A percentile compares a stretch with the other conserved stretches of the same genome.
Conservation (phyloP, 805 yeast genomes). For the Sugiyamaella qingdaonensis region DNA sequence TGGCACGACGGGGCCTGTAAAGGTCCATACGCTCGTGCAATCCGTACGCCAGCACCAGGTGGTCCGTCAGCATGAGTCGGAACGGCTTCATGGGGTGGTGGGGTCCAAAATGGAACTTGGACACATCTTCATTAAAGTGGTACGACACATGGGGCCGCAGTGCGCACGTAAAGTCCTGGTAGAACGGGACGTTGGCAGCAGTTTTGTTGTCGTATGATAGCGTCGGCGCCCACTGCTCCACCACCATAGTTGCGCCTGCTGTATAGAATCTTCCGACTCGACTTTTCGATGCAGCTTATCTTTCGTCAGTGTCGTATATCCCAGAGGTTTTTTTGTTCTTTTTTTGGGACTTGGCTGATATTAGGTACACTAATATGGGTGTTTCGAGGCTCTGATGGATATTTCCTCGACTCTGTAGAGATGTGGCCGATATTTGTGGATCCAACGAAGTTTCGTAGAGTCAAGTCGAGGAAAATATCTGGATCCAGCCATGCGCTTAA, state of each 20-base stretch:
- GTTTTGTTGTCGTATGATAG: slow-evolving; percentile 42
- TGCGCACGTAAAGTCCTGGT: slow-evolving; percentile 38
- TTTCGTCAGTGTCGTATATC: no score
- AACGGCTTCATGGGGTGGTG: slow-evolving; percentile 99
- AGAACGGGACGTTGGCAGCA: slow-evolving; percentile 41
- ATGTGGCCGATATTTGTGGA: not conserved
- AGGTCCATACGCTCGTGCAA: slow-evolving; percentile 87
- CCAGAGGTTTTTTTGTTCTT: no score
- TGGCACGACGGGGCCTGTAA: slow-evolving; percentile 78
- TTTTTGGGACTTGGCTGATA: no score
- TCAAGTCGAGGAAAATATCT: not conserved
- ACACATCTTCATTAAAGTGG: slow-evolving; percentile 78
- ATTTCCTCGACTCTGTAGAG: no score
- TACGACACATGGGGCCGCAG: slow-evolving; percentile 59
- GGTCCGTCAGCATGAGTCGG: slow-evolving; percentile 89
- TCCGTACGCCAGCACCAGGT: slow-evolving; percentile 77
- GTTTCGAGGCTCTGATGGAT: no score
- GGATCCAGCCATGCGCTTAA: not conserved
- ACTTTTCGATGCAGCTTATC: no score
- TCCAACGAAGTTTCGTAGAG: not conserved
- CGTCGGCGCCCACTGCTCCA: slow-evolving; percentile 31
- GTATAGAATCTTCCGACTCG: no score
- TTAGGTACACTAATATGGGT: no score
- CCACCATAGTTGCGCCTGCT: slow-evolving; percentile 20
- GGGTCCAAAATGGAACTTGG: slow-evolving; percentile 84